phyloP scores from a whole-genome alignment of 2,329 filamentous ascomycete genomes.

The Colletotrichum horii region DNA sequence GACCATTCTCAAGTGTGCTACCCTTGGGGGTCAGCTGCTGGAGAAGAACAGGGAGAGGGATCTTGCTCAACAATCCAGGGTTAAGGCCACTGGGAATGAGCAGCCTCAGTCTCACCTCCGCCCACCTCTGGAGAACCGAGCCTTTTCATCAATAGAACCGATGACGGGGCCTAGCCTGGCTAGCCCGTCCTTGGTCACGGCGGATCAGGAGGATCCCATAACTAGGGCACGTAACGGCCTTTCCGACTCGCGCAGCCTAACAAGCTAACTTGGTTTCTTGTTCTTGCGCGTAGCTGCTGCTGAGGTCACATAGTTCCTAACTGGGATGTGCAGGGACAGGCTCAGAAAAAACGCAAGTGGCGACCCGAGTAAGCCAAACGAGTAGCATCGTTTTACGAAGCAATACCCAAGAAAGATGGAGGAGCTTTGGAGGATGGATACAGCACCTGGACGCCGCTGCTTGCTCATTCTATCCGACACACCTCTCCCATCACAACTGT shows the following conservation, averaged over 20 bases:
- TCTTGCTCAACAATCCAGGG: slow-evolving; percentile 55
- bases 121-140: slow-evolving; percentile 58
- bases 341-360: slow-evolving; percentile 26
- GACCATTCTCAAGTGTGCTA: slow-evolving; percentile 95
- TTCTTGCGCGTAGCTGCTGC: slow-evolving; percentile 19
- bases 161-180: slow-evolving; percentile 59
- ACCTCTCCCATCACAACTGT: background rate
- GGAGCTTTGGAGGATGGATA: background rate
- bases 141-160: slow-evolving; percentile 72
- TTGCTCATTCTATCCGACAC: background rate
- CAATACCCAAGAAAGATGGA: slow-evolving; percentile 17
- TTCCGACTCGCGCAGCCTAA: slow-evolving; percentile 42
- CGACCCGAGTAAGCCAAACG: slow-evolving; percentile 16
- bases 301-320: slow-evolving; percentile 26
- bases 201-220: slow-evolving; percentile 63
- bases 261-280: slow-evolving; percentile 38
- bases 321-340: slow-evolving; percentile 24
- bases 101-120: slow-evolving; percentile 40
- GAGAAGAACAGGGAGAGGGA: slow-evolving; percentile 75
- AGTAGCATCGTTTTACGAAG: slow-evolving; percentile 14
- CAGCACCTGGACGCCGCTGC: background rate
- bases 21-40: slow-evolving; percentile 81
- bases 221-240: slow-evolving; percentile 54
- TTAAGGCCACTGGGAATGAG: slow-evolving; percentile 47
- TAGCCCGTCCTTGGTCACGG: slow-evolving; percentile 67